phyloP scores from a whole-genome alignment of 495 filamentous ascomycete genomes.

The Penicillium longicatenatum region DNA sequence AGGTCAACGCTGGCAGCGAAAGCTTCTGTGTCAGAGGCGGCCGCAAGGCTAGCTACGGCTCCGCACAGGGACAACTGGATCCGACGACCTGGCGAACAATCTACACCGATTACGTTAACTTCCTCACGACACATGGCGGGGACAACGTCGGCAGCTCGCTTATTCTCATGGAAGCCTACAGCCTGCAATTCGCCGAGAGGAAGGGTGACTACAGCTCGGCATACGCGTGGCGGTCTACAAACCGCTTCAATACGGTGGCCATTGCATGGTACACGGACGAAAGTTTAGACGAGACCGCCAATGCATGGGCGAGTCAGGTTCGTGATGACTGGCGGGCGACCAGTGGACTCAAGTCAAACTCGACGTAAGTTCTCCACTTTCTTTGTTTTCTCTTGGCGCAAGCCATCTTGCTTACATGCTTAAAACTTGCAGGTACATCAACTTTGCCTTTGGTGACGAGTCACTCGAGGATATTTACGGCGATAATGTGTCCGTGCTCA shows the following conservation, averaged over 20 bases:
- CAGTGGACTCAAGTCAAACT: not conserved
- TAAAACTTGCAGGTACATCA: not conserved
- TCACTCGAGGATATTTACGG: constrained; percentile 5
- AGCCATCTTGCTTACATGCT: constrained; percentile 18
- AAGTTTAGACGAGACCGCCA: not conserved
- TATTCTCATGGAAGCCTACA: constrained; percentile 3
- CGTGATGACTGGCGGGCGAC: constrained; percentile 1
- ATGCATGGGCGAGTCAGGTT: not conserved
- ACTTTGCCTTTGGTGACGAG: constrained; percentile 10
- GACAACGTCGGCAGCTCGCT: not conserved
- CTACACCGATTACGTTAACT: not conserved
- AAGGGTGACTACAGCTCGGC: not conserved
- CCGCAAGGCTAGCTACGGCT: not conserved
- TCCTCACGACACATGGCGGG: not conserved
- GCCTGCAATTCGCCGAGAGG: not conserved
- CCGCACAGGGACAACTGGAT: not conserved
- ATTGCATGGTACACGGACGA: not conserved
- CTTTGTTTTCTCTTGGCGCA: not conserved
- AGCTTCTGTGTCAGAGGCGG: not conserved
- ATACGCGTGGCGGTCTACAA: not conserved
- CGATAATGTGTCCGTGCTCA: constrained; percentile 2
- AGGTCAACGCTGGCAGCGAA: not conserved
- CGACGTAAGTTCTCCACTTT: constrained; percentile 15
- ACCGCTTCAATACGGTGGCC: not conserved
- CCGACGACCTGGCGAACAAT: not conserved